Evolutionary conservation across 345 rosid species (phyloP).

Genomic region (Tarenaya hassleriana): DNA sequence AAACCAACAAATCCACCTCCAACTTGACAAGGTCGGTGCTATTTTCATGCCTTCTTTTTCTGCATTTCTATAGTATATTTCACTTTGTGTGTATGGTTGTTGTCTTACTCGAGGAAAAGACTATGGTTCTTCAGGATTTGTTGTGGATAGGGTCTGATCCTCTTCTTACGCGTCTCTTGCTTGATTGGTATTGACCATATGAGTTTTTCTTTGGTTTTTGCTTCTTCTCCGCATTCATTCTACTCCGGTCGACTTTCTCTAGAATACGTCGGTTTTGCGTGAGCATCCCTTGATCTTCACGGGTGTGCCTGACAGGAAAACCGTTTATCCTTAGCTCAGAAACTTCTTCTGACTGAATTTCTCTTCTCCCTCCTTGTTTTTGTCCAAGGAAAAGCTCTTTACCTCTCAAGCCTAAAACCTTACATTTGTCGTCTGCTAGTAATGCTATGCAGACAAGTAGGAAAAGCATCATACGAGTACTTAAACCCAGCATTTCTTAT

Average conservation of each 20-base stretch:
- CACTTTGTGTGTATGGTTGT: slow-evolving; percentile 14
- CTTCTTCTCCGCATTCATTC: slow-evolving; percentile 27
- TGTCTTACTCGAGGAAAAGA: slow-evolving; percentile 17
- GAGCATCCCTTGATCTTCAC: slow-evolving; percentile 15
- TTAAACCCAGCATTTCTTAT: slow-evolving; percentile 27
- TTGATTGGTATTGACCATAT: slow-evolving; percentile 43
- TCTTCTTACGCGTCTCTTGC: slow-evolving; percentile 47
- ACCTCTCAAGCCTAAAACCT: slow-evolving; percentile 31
- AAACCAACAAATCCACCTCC: slow-evolving; percentile 31
- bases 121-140: slow-evolving; percentile 29
- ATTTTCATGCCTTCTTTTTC: slow-evolving; percentile 19
- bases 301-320: slow-evolving; percentile 24
- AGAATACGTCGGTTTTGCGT: slow-evolving; percentile 31
- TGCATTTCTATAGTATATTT: slow-evolving; percentile 22
- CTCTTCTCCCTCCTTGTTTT: slow-evolving; percentile 13
- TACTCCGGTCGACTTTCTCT: no score
- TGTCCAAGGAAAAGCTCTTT: slow-evolving; percentile 30
- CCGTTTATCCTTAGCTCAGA: slow-evolving; percentile 31
- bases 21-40: no score
- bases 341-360: slow-evolving; percentile 25
- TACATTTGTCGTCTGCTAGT: slow-evolving; percentile 31
- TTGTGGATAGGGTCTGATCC: slow-evolving; percentile 69
- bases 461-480: slow-evolving; percentile 31
- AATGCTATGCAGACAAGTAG: slow-evolving; percentile 36
- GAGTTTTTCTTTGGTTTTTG: slow-evolving; percentile 23